A percentile compares a stretch with the other conserved stretches of the same genome.
Conservation (phyloP, 1,139 yeast genomes). For the Geotrichum carabidarum region DNA sequence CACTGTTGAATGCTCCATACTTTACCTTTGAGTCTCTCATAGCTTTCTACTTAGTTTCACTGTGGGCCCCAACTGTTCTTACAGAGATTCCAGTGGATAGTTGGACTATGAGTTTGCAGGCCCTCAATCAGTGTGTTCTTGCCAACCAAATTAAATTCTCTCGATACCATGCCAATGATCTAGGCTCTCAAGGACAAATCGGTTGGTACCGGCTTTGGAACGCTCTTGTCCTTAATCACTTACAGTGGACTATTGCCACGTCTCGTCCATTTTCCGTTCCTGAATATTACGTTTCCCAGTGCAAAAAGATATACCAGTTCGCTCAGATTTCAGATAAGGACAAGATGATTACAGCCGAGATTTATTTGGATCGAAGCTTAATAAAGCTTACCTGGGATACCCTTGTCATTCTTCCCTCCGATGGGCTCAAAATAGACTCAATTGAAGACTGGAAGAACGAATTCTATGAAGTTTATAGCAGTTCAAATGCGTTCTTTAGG, state of each 20-base stretch:
- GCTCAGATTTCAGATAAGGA: conserved; percentile 6
- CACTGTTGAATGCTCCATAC: conserved; percentile 17
- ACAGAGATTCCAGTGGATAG: conserved; percentile 17
- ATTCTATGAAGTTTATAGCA: not conserved
- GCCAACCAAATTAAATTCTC: conserved; percentile 16
- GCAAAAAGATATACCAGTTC: conserved; percentile 13
- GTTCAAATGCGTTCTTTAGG: not conserved
- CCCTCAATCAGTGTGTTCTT: conserved; percentile 18
- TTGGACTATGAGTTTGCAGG: conserved; percentile 16
- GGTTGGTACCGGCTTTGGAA: conserved; percentile 19
- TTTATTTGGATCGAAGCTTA: conserved; percentile 6
- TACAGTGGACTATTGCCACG: conserved; percentile 18
- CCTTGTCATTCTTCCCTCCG: conserved; percentile 11
- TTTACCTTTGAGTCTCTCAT: conserved; percentile 16
- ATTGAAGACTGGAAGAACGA: conserved; percentile 17
- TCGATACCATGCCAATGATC: conserved; percentile 11
- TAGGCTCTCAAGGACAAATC: conserved; percentile 13
- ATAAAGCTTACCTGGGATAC: conserved; percentile 17
- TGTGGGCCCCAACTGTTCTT: conserved; percentile 17
- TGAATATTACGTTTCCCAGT: conserved; percentile 16
- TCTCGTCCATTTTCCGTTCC: conserved; percentile 16
- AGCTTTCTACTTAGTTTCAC: conserved; percentile 12
- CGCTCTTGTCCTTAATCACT: conserved; percentile 13
- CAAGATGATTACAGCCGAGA: conserved; percentile 11
- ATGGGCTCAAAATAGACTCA: conserved; percentile 6